These are phyloP conservation scores for Cercospora berteroae DNA, from an alignment of 2,329 filamentous ascomycete species.

Conservation along the genomic window DNA sequence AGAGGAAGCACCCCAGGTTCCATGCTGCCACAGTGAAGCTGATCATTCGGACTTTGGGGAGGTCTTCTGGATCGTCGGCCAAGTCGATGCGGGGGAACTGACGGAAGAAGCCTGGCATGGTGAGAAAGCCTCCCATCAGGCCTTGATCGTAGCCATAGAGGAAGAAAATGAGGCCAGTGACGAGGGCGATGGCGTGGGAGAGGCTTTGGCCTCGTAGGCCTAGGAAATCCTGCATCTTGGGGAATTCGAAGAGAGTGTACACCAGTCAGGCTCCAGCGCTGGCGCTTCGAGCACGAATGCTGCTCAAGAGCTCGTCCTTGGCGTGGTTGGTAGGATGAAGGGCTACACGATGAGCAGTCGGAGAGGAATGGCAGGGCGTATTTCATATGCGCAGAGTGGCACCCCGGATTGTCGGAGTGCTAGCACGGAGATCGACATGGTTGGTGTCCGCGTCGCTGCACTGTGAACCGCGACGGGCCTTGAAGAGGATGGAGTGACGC, in stretches of 20 bases:
- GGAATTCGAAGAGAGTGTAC: background rate
- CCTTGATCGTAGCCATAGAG: slow-evolving; percentile 25
- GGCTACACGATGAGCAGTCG: background rate
- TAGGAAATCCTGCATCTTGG: slow-evolving; percentile 20
- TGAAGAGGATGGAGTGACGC: slow-evolving; percentile 5
- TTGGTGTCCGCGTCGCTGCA: slow-evolving; percentile 5
- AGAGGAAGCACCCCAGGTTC: slow-evolving; percentile 48
- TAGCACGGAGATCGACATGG: slow-evolving; percentile 6
- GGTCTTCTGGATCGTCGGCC: slow-evolving; percentile 36
- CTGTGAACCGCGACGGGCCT: slow-evolving; percentile 4
- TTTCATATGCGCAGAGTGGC: background rate
- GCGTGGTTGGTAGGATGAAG: background rate
- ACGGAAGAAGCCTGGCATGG: slow-evolving; percentile 60
- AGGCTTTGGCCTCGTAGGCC: slow-evolving; percentile 22
- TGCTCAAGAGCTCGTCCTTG: background rate
- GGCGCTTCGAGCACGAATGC: background rate
- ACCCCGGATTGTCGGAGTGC: background rate
- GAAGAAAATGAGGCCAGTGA: slow-evolving; percentile 22
- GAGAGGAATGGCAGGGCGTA: background rate
- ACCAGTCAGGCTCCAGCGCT: background rate
- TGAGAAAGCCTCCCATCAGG: slow-evolving; percentile 56
- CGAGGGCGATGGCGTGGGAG: slow-evolving; percentile 21
- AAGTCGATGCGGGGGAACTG: slow-evolving; percentile 45
- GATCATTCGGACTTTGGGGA: slow-evolving; percentile 40
- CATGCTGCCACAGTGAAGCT: slow-evolving; percentile 42